phyloP scores from a whole-genome alignment of 192 early-diverging fungal genomes.

The Chytriomyces sp. region DNA sequence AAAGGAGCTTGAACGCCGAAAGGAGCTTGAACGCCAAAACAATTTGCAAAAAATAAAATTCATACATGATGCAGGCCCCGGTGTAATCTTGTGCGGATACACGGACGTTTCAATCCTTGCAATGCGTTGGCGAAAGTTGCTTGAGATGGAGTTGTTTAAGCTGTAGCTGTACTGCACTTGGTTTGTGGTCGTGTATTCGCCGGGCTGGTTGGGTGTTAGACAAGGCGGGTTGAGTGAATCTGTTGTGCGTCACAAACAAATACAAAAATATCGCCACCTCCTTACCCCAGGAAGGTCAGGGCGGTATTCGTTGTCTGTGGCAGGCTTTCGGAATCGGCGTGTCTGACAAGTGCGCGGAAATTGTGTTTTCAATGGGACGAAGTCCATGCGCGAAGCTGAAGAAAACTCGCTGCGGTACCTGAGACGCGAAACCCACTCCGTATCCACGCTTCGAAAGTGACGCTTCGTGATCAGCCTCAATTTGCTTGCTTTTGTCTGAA shows the following conservation, averaged over 20 bases:
- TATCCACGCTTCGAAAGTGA: conserved; percentile 52
- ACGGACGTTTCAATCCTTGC: conserved; percentile 16
- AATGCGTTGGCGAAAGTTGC: conserved; percentile 43
- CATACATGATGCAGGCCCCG: conserved; percentile 26
- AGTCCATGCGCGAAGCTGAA: neutral
- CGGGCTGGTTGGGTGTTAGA: conserved; percentile 20
- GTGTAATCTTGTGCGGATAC: conserved; percentile 13
- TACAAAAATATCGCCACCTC: no score
- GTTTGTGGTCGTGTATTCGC: conserved; percentile 44
- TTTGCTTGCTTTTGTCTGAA: conserved; percentile 32
- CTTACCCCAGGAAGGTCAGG: conserved; percentile 10
- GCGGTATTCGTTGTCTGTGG: conserved; percentile 40
- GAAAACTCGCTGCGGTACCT: conserved; percentile 36
- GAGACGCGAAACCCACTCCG: conserved; percentile 56
- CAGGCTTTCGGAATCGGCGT: conserved; percentile 45
- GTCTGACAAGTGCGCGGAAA: conserved; percentile 10
- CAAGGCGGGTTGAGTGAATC: neutral
- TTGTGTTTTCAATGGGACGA: neutral
- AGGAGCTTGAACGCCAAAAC: conserved; percentile 22
- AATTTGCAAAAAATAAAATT: conserved; percentile 10
- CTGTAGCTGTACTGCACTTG: conserved; percentile 40
- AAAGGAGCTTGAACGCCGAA: conserved; percentile 20
- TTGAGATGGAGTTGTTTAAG: conserved; percentile 42
- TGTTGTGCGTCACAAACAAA: neutral
- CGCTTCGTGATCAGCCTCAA: conserved; percentile 16